Base-by-base conservation (phyloP, 345 rosid species). In the Aethionema arabicum region DNA sequence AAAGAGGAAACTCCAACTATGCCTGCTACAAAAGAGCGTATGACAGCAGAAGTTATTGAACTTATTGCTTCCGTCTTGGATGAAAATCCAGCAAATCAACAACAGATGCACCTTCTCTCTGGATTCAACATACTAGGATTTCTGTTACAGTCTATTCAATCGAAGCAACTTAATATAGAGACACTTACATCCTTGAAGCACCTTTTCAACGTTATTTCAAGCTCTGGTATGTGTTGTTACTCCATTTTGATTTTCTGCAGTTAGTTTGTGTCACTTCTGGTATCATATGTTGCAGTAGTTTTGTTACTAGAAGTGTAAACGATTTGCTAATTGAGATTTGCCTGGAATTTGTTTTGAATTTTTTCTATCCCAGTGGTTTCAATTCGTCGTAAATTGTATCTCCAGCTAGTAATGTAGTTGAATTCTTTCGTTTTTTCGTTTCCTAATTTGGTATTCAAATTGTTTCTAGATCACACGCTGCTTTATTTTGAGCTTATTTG, bases 21-120 rank as follows among this genome's bases (percentile, higher is more conserved):
- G 55, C 91, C 88, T 30, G 74, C 83, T 55, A 61, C 83, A 10
- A 82, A 79, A 76, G 96, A 88, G 70, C 95, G 95, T 52, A 61
- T 83, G 76, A 86, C 87, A 16, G 98, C 98, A 48, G 98, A 88
- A 80, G 96, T 88, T 59, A 77, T 88, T 69, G 96, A 88, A 63
- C 95, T 91, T 70, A 85, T 91, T 68, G 91, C 96, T 77, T 91
- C 95, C 56, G 89, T 91, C 57, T 80, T 91, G 48, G 95, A 91
- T 73, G 98, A 91, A 61, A 88, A 91, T 77, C 77, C 88, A 59
- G 85, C 85, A 75, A 91, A 88, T 74, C 96, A 85, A 75, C 92
- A 88, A 67, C 96, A 91, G 72, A 91, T 91, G 96, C 86, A 83
- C 78, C 80, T 86, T 73, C 92, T 91, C 63, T 85, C 91, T 47